Conservation (phyloP, 768 basidiomycete genomes). For the Amanita subjunquillea region DNA sequence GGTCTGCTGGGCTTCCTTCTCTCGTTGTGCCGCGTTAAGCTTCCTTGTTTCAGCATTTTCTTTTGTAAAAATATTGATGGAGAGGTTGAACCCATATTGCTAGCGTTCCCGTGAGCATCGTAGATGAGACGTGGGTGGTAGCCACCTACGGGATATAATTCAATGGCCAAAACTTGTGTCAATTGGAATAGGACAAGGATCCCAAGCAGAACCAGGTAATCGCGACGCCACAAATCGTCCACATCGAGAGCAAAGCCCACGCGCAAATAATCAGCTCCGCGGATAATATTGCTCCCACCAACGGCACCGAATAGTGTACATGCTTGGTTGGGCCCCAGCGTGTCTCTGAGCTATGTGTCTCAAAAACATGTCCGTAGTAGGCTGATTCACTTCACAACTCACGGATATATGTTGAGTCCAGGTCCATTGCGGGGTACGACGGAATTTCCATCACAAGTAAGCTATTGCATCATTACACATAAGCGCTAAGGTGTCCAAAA, state of each 20-base stretch:
- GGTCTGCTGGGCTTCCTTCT: constrained; percentile 35
- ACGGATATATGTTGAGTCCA: constrained; percentile 53
- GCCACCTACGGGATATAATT: constrained; percentile 48
- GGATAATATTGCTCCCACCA: constrained; percentile 42
- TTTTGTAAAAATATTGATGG: constrained; percentile 49
- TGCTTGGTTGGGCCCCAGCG: constrained; percentile 57
- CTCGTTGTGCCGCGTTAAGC: constrained; percentile 40
- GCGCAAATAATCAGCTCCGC: constrained; percentile 52
- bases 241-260: constrained; percentile 39
- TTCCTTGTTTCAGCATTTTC: constrained; percentile 45
- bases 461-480: constrained; percentile 16
- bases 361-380: neutral
- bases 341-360: constrained; percentile 23
- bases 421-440: constrained; percentile 57
- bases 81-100: constrained; percentile 41
- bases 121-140: neutral
- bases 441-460: constrained; percentile 55
- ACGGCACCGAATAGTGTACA: constrained; percentile 67
- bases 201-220: constrained; percentile 61
- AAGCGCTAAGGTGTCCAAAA: neutral
- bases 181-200: constrained; percentile 65
- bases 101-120: constrained; percentile 12
- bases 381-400: constrained; percentile 16
- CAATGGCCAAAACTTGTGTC: constrained; percentile 57
- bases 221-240: constrained; percentile 52